Evolutionary conservation across 768 basidiomycete genomes (phyloP), one percentile per base, ranked within the genome.

Genomic region (Lentinula raphanica): DNA sequence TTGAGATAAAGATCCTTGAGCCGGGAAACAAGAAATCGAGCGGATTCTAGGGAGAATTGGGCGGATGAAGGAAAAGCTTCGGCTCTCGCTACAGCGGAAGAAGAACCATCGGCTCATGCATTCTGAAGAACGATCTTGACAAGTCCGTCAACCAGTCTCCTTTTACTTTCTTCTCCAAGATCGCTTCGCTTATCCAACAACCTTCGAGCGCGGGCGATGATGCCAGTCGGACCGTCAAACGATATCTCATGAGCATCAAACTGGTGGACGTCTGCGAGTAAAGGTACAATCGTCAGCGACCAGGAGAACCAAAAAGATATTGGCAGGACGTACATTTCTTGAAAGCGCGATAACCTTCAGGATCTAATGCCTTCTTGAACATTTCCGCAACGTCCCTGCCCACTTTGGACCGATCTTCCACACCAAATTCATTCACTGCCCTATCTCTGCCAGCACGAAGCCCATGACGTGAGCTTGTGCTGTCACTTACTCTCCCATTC

Each of bases 231-330:
- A 15, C 89, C 89, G 58, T 91, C 87, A 50, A 91, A 83, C 3
- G 87, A 85, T 48, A 92, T 90, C 42, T 82, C 76, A 60, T 86
- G 81, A 19, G 84, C 85, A 67, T 91, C 89, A 65, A 87, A 91
- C 59, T 82, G 82, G 66, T 84, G 83, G 15, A 90, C 85, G 71
- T 88, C 88, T 90, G 60, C 6, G 45, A 58, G 54, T n/a, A n/a
- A 51, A 48, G 54, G 12, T 36, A 49, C 28, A 59, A 27, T 49
- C 50, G 9, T 45, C 61, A 58, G 38, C 60, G 48, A 48, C 32
- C 35, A 19, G 35, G 11, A 31, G 56, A 54, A 55, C 54, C 54
- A 36, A 12, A 19, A 50, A 25, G 42, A 57, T 35, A 59, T n/a
- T 48, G 60, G 63, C 27, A 49, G 54, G 38, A 73, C 85, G 70